Conservation (phyloP, 371 early-diverging fungal species). For the Zychaea mexicana region DNA sequence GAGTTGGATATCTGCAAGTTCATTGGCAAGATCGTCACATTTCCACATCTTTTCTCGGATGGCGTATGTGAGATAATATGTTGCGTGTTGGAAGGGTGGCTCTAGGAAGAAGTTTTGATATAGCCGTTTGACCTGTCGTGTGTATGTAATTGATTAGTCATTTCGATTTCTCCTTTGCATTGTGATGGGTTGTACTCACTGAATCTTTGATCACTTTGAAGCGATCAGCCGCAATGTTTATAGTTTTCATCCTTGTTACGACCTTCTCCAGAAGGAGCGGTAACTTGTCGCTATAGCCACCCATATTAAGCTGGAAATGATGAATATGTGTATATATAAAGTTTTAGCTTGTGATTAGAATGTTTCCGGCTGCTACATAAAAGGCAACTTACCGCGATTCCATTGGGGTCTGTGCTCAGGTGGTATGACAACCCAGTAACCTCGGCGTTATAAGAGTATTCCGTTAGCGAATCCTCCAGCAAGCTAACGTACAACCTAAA, state of each 20-base stretch:
- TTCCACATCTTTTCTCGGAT: constrained; percentile 80
- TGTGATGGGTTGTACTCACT: constrained; percentile 7
- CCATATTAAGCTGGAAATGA: constrained; percentile 47
- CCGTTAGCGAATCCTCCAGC: constrained; percentile 77
- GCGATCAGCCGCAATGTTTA: constrained; percentile 62
- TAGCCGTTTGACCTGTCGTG: constrained; percentile 47
- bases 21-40: constrained; percentile 68
- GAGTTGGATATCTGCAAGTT: constrained; percentile 56
- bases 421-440: constrained; percentile 80
- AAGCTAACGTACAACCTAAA: constrained; percentile 67
- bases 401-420: constrained; percentile 63
- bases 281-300: constrained; percentile 88
- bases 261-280: constrained; percentile 69
- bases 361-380: not conserved
- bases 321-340: not conserved
- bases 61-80: constrained; percentile 68
- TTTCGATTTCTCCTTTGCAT: not conserved
- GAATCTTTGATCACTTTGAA: constrained; percentile 80
- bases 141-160: not conserved
- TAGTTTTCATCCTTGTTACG: constrained; percentile 64
- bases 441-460: constrained; percentile 85
- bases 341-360: not conserved
- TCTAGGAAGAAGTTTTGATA: constrained; percentile 73
- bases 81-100: constrained; percentile 77
- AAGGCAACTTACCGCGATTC: constrained; percentile 48